Percentiles rank a stretch among this genome's conserved stretches.
Conservation (phyloP, 208 protist genomes). For the Wallacemonas sp. region DNA sequence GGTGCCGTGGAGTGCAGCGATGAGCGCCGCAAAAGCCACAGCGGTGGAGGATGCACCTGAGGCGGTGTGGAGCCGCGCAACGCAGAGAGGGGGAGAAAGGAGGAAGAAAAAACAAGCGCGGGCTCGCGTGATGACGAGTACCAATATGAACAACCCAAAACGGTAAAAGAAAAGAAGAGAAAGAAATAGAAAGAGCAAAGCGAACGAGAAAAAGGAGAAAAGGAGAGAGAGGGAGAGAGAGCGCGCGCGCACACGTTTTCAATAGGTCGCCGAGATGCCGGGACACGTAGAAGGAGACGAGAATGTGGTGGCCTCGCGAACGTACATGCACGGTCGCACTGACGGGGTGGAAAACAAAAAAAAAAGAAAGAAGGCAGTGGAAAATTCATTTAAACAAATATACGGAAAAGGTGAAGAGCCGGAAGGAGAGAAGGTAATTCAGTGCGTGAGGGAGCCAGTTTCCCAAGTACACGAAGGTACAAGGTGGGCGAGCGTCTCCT, state of each 20-base stretch:
- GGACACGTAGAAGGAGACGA: slow-evolving; percentile 1
- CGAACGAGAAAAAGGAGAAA: slow-evolving; percentile 1
- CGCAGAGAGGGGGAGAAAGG: no score
- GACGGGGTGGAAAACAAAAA: not conserved
- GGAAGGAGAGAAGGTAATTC: no score
- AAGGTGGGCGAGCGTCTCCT: no score
- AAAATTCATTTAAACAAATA: not conserved
- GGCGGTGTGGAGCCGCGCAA: no score
- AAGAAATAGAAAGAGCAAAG: not conserved
- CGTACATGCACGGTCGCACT: no score
- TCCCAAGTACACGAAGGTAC: no score
- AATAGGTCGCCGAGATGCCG: not conserved
- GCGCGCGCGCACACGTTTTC: not conserved
- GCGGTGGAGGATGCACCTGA: not conserved
- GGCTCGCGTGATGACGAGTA: no score
- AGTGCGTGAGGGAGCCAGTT: no score
- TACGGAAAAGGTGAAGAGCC: not conserved
- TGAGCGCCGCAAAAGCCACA: not conserved
- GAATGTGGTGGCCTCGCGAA: no score
- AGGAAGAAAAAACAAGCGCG: not conserved
- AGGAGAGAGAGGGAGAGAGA: not conserved
- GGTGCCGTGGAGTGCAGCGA: no score
- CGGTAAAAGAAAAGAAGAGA: slow-evolving; percentile 13
- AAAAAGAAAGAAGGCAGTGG: not conserved
- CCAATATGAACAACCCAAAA: no score